These are phyloP conservation scores for Borovskyia barvae DNA, from an alignment of 208 protist species.

Conservation along the genomic window DNA sequence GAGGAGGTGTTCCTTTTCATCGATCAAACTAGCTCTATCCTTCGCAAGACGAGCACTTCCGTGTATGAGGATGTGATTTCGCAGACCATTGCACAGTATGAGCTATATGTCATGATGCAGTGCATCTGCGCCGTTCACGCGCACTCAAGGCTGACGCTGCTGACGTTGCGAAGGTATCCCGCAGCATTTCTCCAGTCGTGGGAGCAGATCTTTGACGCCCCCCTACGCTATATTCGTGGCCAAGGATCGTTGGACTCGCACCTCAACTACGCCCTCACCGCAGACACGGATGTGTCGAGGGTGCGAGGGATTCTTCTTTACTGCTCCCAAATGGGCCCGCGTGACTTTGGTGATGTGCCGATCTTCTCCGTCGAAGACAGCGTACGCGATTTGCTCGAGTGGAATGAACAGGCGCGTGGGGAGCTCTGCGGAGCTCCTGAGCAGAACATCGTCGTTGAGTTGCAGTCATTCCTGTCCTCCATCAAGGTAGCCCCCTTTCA, in stretches of 20 bases:
- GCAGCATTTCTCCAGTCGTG: conserved; percentile 64
- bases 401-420: conserved; percentile 30
- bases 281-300: conserved; percentile 31
- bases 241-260: conserved; percentile 79
- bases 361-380: conserved; percentile 85
- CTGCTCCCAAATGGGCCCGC: conserved; percentile 83
- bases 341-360: conserved; percentile 86
- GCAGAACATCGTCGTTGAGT: conserved; percentile 83
- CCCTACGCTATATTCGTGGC: conserved; percentile 77
- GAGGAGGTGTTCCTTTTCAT: conserved; percentile 85
- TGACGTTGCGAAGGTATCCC: conserved; percentile 63
- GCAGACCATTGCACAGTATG: conserved; percentile 72
- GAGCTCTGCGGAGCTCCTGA: conserved; percentile 32
- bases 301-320: conserved; percentile 84
- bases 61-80: conserved; percentile 85
- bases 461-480: conserved; percentile 81
- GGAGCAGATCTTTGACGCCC: conserved; percentile 53
- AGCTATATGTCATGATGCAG: conserved; percentile 86
- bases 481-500: conserved; percentile 80
- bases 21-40: conserved; percentile 81
- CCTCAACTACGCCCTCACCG: conserved; percentile 73
- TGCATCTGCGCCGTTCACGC: conserved; percentile 74
- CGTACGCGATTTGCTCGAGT: conserved; percentile 64
- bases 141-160: conserved; percentile 58
- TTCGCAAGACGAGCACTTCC: conserved; percentile 58